Evolutionary conservation across 345 rosid species (phyloP), one percentile per base, ranked within the genome.

Genomic region (Angophora floribunda): DNA sequence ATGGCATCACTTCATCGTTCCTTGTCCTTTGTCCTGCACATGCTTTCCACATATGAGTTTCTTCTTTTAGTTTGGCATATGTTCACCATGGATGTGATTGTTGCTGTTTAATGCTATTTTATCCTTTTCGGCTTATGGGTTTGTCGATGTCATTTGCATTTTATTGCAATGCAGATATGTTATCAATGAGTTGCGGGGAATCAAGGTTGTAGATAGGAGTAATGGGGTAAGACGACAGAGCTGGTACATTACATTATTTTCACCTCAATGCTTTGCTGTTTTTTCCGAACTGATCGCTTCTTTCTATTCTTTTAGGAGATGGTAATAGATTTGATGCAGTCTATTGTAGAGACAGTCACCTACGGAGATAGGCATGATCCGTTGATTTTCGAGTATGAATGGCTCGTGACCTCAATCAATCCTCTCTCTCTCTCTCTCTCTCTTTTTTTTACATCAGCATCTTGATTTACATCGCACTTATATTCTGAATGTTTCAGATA

Each of bases 291-390:
- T 79, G 78, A 52, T 87, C 88, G 32, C 65, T 61, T 52, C 65
- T 86, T 52, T 67, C 86, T 53, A 14, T 70, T 52, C 11, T 30
- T 89, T 89, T 91, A 94, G 95, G 94, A 94, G 57, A 78, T 90
- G 86, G 93, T 92, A 51, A 87, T 94, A 57, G 96, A 95, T 89
- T 90, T 94, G 22, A 91, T 94, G 59, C 96, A 94, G 87, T 92
- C 96, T 79, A 91, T 94, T 13, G 95, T 94, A 85, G 97, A 94
- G 92, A 94, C 93, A 52, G 96, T 94, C 88, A 93, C 95, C 28
- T 95, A 94, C 59, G 95, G 95, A 11, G 94, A 94, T 90, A 94
- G 91, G 86, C 95, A 94, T 88, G 94, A 94, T 90, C 95, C 96
- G 6, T 47, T 88, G 80, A 92, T 95, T 88, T 94, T 95, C 51